Percentiles rank a stretch among this genome's conserved stretches.
phyloP scores from a whole-genome alignment of 805 yeast species.

The Wickerhamia fluorescens region DNA sequence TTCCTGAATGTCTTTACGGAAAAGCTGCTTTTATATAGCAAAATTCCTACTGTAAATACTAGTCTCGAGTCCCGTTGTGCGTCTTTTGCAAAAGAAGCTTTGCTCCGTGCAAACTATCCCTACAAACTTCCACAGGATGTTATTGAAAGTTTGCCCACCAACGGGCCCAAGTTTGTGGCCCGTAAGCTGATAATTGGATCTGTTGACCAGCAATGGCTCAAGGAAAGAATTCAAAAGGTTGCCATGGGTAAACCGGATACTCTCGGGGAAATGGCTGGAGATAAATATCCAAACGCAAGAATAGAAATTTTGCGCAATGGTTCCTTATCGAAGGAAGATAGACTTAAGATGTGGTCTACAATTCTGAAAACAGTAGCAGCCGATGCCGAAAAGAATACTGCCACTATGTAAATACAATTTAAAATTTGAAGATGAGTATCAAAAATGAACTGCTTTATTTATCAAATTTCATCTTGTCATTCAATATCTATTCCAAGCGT shows the following conservation, averaged over 20 bases:
- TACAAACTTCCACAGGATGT: slow-evolving; percentile 29
- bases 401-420: no score
- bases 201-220: slow-evolving; percentile 16
- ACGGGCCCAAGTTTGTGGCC: slow-evolving; percentile 19
- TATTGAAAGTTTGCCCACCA: slow-evolving; percentile 15
- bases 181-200: slow-evolving; percentile 18
- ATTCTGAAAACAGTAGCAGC: no score
- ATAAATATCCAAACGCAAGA: no score
- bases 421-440: no score
- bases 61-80: slow-evolving; percentile 28
- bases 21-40: slow-evolving; percentile 37
- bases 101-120: slow-evolving; percentile 35
- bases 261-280: no score
- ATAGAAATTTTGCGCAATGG: no score
- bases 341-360: no score
- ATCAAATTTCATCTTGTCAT: no score
- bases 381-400: no score
- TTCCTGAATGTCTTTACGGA: slow-evolving; percentile 16
- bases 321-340: no score
- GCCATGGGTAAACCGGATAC: slow-evolving; percentile 32
- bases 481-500: no score
- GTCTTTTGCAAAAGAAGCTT: slow-evolving; percentile 32
- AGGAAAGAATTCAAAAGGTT: slow-evolving; percentile 20
- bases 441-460: no score
- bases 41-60: slow-evolving; percentile 23